Percentiles rank a stretch among this genome's conserved stretches.
phyloP scores from a whole-genome alignment of 2,329 filamentous ascomycete species.

The Neopestalotiopsis sp. region DNA sequence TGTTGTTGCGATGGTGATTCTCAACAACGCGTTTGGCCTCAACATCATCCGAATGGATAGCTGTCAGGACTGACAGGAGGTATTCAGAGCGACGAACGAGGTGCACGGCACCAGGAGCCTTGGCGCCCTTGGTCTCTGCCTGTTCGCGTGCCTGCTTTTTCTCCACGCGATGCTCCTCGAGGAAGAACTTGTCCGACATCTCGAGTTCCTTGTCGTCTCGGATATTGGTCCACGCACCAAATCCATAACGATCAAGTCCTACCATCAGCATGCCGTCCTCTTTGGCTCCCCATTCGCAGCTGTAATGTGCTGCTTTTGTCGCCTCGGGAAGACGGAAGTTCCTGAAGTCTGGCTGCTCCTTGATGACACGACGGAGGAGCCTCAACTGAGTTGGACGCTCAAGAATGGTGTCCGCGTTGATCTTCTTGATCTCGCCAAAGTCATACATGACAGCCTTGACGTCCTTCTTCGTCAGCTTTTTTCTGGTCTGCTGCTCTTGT shows the following conservation, averaged over 20 bases:
- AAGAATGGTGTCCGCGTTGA: slow-evolving; percentile 94
- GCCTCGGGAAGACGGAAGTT: slow-evolving; percentile 90
- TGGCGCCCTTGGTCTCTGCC: slow-evolving; percentile 77
- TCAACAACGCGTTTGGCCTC: slow-evolving; percentile 81
- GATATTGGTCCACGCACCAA: slow-evolving; percentile 94
- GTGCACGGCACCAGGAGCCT: slow-evolving; percentile 96
- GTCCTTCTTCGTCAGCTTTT: slow-evolving; percentile 91
- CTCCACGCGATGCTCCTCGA: slow-evolving; percentile 97
- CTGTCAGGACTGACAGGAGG: slow-evolving; percentile 89
- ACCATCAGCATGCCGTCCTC: slow-evolving; percentile 98
- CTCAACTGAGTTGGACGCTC: slow-evolving; percentile 90
- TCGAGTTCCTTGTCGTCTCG: slow-evolving; percentile 88
- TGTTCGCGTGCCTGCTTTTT: slow-evolving; percentile 93
- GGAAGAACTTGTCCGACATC: slow-evolving; percentile 88
- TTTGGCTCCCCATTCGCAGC: slow-evolving; percentile 86
- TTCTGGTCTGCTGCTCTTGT: slow-evolving; percentile 82
- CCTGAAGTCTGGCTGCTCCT: slow-evolving; percentile 69
- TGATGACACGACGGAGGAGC: slow-evolving; percentile 77
- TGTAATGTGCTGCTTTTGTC: slow-evolving; percentile 89
- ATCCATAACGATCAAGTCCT: slow-evolving; percentile 91
- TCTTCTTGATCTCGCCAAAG: slow-evolving; percentile 88
- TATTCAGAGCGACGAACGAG: slow-evolving; percentile 95
- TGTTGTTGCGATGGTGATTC: slow-evolving; percentile 94
- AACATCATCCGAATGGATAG: slow-evolving; percentile 78
- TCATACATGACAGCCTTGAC: slow-evolving; percentile 97